Base-by-base conservation (phyloP, 176 grass and related monocot species). In the Phoenix dactylifera region DNA sequence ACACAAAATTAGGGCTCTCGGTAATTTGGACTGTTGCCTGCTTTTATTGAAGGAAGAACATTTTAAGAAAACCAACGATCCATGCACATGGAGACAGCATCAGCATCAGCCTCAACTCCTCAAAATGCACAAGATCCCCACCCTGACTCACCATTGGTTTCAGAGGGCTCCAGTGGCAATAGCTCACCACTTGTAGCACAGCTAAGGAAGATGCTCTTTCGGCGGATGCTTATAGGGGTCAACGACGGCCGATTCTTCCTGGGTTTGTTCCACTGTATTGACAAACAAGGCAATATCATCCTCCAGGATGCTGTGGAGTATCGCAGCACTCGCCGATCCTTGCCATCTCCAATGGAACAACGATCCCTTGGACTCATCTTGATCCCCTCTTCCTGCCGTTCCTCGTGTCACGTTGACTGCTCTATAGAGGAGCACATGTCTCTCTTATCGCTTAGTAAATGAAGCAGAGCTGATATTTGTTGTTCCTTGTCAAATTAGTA, bases 221-320 rank as follows among this genome's bases (percentile, higher is more conserved):
- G 79, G 24, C 74, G 73, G 9, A 80, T 98, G 81, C 81, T 98
- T 55, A 54, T 98, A 18, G 87, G 87, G 1, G 93, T 88, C 30
- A 88, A 82, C 0, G 87, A 98, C 1, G 84, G 84, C 0, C 81
- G 87, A 56, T 98, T 82, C 62, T 98, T 98, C 73, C 67, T 85
- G 1, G 87, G 93, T 6, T 20, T 85, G 62, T 92, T 98, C 63
- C 84, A 98, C 66, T 98, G 93, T 70, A 68, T 97, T 7, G 93
- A 97, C 63, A 97, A 97, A 65, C 81, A 88, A 68, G 93, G 93
- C 18, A 91, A 97, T 57, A 97, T 97, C 28, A 88, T 97, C 75
- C 81, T 97, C 4, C 93, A 92, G 72, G 87, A 97, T 15, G 84
- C 87, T 0, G 84, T 97, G 63, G 93, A 92, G 73, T 88, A 97